Evolutionary conservation across 192 early-diverging fungal genomes (phyloP), one percentile per base, ranked within the genome.

Genomic region (Umbelopsis isabellina): DNA sequence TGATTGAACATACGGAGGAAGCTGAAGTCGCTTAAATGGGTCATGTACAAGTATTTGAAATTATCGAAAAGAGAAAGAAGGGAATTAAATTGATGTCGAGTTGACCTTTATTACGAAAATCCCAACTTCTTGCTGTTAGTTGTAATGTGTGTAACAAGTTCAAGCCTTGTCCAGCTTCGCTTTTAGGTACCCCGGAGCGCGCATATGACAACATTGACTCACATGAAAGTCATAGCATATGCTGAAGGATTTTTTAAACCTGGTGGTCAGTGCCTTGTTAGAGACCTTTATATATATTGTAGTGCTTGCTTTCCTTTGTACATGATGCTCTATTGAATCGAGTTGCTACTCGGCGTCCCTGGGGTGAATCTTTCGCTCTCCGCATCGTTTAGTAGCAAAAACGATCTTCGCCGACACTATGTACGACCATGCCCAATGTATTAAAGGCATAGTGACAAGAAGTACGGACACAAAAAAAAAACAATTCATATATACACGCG

Each of bases 21-120:
- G 5, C 55, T 61, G 15, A 12, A 61, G 55, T 61, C 55, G 55
- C 55, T 61, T 30, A 61, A 35, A 61, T 61, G 55, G 18, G 55
- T 61, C 55, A 61, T 61, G 55, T 33, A 18, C 18, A 33, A 61
- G 10, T 41, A 41, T 41, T 7, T 1, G 6, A 10, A 10, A 41
- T 9, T 41, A 5, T 41, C 37, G 37, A 9, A 41, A 35, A 25
- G 30, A 37, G n/a, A 27, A 30, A 35, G 55, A 61, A 61, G 55
- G 12, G 16, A 41, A 6, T 5, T 41, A 41, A 41, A 30, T 18
- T 15, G 27, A 61, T n/a, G 3, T 3, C 25, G 13, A 16, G 18
- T 25, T 61, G 33, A n/a, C 27, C 55, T 61, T 25, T 15, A 16
- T 35, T 61, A 35, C 30, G 27, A 30, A 61, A 35, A 35, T 25